phyloP scores from a whole-genome alignment of 495 filamentous ascomycete species.

The Daldinia decipiens region DNA sequence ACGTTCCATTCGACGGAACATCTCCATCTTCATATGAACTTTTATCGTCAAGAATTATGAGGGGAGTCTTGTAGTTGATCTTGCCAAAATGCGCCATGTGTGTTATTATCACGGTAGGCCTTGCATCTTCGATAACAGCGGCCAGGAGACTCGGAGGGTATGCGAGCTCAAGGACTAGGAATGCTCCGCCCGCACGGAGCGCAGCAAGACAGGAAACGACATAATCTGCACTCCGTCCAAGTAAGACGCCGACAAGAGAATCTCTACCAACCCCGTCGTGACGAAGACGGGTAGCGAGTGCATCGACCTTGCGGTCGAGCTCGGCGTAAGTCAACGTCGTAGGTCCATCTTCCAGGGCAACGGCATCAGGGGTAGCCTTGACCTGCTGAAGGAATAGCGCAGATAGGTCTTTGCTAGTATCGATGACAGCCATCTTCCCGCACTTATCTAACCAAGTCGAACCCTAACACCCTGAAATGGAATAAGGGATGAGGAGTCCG shows the following conservation, averaged over 20 bases:
- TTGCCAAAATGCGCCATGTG: slow-evolving; percentile 63
- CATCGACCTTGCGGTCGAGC: slow-evolving; percentile 66
- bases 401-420: slow-evolving; percentile 70
- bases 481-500: neutral
- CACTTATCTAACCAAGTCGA: slow-evolving; percentile 12
- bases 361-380: slow-evolving; percentile 64
- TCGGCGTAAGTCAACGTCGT: slow-evolving; percentile 68
- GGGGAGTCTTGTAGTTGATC: slow-evolving; percentile 64
- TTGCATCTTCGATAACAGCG: slow-evolving; percentile 74
- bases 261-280: slow-evolving; percentile 67
- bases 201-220: slow-evolving; percentile 75
- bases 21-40: slow-evolving; percentile 37
- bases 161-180: slow-evolving; percentile 74
- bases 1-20: slow-evolving; percentile 47
- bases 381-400: slow-evolving; percentile 69
- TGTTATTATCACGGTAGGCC: slow-evolving; percentile 70
- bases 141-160: slow-evolving; percentile 71
- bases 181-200: slow-evolving; percentile 74
- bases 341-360: slow-evolving; percentile 69
- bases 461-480: slow-evolving; percentile 1
- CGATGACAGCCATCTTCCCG: slow-evolving; percentile 64
- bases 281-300: slow-evolving; percentile 64
- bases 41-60: slow-evolving; percentile 66
- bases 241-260: slow-evolving; percentile 69
- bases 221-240: slow-evolving; percentile 74